phyloP scores from a whole-genome alignment of 371 early-diverging fungal genomes.

The Choanephora cucurbitarum region DNA sequence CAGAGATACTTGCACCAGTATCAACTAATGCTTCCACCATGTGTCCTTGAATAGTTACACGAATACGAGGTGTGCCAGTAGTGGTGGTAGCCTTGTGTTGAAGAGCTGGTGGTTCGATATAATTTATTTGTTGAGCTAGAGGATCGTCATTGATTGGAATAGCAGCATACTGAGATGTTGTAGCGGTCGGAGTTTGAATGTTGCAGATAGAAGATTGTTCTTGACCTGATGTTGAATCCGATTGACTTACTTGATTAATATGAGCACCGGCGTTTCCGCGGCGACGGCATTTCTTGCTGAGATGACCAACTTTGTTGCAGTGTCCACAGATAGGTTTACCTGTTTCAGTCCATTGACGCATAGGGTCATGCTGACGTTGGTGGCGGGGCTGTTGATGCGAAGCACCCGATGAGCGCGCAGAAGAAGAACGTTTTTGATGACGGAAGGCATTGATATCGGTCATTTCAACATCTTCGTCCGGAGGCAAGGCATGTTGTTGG shows the following conservation, averaged over 20 bases:
- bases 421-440: background rate
- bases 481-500: too few relatives aligned
- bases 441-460: constrained; percentile 6
- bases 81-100: background rate
- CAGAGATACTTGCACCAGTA: constrained; percentile 12
- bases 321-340: constrained; percentile 16
- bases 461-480: too few relatives aligned
- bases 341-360: constrained; percentile 7
- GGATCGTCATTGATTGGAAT: constrained; percentile 13
- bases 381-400: background rate
- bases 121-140: background rate
- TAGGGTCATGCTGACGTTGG: background rate
- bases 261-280: background rate
- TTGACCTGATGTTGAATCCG: constrained; percentile 1
- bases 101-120: background rate
- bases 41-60: background rate
- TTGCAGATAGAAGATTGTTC: background rate
- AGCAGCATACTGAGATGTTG: constrained; percentile 6
- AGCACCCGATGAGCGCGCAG: too few relatives aligned
- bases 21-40: constrained; percentile 2
- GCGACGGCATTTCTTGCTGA: constrained; percentile 12
- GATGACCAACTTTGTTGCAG: constrained; percentile 8
- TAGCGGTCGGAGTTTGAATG: background rate
- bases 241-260: background rate
- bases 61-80: background rate